Conservation (phyloP, 2,329 filamentous ascomycete species). For the Alternaria gansuensis region DNA sequence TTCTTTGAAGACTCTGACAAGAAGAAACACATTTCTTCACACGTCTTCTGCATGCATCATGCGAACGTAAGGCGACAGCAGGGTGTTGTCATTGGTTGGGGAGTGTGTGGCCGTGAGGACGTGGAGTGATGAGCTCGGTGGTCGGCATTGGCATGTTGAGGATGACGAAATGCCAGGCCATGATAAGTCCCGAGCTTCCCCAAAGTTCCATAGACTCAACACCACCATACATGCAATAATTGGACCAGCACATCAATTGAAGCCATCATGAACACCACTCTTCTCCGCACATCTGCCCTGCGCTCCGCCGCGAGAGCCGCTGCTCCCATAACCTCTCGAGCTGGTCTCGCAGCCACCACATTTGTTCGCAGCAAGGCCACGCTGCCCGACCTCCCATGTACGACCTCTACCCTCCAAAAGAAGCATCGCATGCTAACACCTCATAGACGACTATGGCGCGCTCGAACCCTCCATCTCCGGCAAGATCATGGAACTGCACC, state of each 20-base stretch:
- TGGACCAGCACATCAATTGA: conserved; percentile 32
- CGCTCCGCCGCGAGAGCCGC: conserved; percentile 76
- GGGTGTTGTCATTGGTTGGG: conserved; percentile 26
- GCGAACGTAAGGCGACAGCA: neutral
- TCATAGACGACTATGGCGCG: conserved; percentile 89
- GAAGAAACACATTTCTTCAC: neutral
- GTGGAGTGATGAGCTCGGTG: conserved; percentile 24
- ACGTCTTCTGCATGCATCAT: neutral
- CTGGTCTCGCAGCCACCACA: conserved; percentile 73
- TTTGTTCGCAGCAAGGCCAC: conserved; percentile 90
- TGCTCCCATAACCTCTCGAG: conserved; percentile 68
- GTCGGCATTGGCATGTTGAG: conserved; percentile 27
- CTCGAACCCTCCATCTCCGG: conserved; percentile 85
- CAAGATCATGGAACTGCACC: conserved; percentile 96
- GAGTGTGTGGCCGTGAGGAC: conserved; percentile 12
- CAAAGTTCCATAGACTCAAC: conserved; percentile 12
- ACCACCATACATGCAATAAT: conserved; percentile 37
- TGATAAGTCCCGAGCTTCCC: conserved; percentile 28
- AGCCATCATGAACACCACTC: conserved; percentile 74
- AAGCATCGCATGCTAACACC: conserved; percentile 10
- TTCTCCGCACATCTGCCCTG: conserved; percentile 75
- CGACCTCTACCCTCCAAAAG: conserved; percentile 33
- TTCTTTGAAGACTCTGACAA: neutral
- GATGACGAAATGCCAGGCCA: conserved; percentile 41
- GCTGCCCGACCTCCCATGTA: conserved; percentile 86